A percentile compares a stretch with the other conserved stretches of the same genome.
Conservation (phyloP, 768 basidiomycete species). For the Podaxis rugospora region DNA sequence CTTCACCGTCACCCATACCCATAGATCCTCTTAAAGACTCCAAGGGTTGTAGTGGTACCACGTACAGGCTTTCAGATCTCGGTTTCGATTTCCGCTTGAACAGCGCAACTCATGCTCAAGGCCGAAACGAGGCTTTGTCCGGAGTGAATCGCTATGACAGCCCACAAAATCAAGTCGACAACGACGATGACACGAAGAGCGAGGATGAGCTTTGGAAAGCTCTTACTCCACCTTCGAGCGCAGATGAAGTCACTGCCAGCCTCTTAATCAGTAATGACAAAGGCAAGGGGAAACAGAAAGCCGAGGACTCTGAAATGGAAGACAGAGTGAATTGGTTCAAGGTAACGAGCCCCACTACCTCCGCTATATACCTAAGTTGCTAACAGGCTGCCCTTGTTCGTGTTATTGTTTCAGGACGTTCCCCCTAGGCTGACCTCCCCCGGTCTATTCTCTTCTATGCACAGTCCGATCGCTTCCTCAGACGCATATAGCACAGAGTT, state of each 20-base stretch:
- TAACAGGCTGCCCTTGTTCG: too few species aligned
- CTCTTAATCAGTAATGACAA: background rate
- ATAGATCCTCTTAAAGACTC: background rate
- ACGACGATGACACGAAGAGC: background rate
- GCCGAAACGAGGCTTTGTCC: background rate
- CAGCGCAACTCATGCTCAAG: background rate
- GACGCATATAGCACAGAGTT: background rate
- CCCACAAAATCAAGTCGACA: background rate
- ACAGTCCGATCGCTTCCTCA: too few species aligned
- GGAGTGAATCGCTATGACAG: background rate
- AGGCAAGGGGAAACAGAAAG: background rate
- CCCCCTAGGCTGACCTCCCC: background rate
- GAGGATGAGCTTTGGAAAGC: constrained; percentile 1
- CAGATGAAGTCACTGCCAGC: background rate
- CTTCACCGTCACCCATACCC: background rate
- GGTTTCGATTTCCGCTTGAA: background rate
- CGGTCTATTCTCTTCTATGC: background rate
- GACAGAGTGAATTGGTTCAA: background rate
- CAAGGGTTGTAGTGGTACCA: background rate
- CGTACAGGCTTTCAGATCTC: background rate
- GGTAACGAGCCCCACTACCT: background rate
- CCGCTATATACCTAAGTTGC: too few species aligned
- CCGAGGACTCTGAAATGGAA: background rate
- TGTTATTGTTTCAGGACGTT: background rate
- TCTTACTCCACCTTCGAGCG: background rate